Evolutionary conservation across 1,284 basidiomycete species (phyloP).

Genomic region (Golubevia sp.): DNA sequence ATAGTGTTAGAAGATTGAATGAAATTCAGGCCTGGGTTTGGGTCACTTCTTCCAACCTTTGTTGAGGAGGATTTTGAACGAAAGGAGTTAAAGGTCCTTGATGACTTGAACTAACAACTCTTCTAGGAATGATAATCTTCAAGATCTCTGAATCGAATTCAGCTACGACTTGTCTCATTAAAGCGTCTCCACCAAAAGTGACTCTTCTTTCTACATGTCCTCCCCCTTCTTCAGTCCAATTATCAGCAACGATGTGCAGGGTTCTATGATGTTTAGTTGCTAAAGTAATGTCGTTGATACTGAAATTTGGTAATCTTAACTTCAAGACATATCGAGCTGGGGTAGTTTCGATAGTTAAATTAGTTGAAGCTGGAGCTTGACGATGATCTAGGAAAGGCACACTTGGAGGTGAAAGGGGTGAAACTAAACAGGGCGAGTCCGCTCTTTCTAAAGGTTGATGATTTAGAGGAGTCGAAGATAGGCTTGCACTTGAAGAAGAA

Average conservation of each 20-base stretch:
- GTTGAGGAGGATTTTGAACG: too few relatives aligned
- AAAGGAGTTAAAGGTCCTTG: too few relatives aligned
- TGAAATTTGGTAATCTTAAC: slow-evolving; percentile 42
- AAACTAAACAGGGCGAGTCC: not conserved
- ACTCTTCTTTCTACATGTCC: slow-evolving; percentile 52
- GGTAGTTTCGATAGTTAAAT: slow-evolving; percentile 33
- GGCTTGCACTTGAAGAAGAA: too few relatives aligned
- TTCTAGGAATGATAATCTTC: slow-evolving; percentile 25
- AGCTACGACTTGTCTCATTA: slow-evolving; percentile 30
- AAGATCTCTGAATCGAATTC: slow-evolving; percentile 37
- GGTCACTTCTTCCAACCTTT: too few relatives aligned
- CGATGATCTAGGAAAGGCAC: slow-evolving; percentile 35
- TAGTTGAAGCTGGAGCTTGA: slow-evolving; percentile 37
- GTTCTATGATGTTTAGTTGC: slow-evolving; percentile 51
- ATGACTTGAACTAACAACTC: not conserved
- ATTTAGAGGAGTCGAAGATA: too few relatives aligned
- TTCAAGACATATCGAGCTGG: slow-evolving; percentile 23
- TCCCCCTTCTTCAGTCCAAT: slow-evolving; percentile 32
- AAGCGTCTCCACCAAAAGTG: slow-evolving; percentile 42
- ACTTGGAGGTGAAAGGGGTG: slow-evolving; percentile 10
- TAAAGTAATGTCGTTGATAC: slow-evolving; percentile 46
- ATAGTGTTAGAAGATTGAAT: too few relatives aligned
- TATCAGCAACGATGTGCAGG: slow-evolving; percentile 50
- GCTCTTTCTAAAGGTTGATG: not conserved
- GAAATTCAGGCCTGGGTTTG: too few relatives aligned